These are phyloP conservation scores for Ascosphaera pollenicola DNA, from an alignment of 2,329 filamentous ascomycete genomes.

Conservation along the genomic window DNA sequence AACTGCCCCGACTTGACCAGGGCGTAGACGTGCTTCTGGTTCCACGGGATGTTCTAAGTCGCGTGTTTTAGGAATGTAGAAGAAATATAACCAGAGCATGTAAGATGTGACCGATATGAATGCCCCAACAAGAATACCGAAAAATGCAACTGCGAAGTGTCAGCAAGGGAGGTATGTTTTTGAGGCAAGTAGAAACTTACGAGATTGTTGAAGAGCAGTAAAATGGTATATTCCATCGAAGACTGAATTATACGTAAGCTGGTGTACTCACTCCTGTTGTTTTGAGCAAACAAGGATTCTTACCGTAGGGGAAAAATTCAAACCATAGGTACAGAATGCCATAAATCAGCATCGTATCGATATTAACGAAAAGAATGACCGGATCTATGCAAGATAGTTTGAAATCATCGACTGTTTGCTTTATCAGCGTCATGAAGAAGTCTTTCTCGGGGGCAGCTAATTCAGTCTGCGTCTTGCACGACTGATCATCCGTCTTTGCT, in stretches of 20 bases:
- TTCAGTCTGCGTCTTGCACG: conserved; percentile 4
- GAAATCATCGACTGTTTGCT: conserved; percentile 1
- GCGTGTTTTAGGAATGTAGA: conserved; percentile 3
- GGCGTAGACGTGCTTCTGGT: conserved; percentile 5
- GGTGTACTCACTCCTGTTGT: too few relatives aligned
- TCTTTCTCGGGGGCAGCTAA: conserved; percentile 10
- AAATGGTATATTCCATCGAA: conserved; percentile 5
- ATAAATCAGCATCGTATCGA: conserved; percentile 6
- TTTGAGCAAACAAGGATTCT: too few relatives aligned
- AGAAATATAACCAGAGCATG: conserved; percentile 4
- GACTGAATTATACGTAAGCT: conserved; percentile 1
- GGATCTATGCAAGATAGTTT: conserved; percentile 1
- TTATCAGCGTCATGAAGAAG: neutral
- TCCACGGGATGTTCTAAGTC: conserved; percentile 1
- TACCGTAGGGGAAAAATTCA: conserved; percentile 7
- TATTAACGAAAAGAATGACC: conserved; percentile 1
- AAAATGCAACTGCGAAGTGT: conserved; percentile 3
- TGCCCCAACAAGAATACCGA: conserved; percentile 5
- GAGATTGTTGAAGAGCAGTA: conserved; percentile 3
- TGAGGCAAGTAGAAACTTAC: neutral
- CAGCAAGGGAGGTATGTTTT: conserved; percentile 1
- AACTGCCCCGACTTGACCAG: conserved; percentile 5
- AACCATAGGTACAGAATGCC: conserved; percentile 7
- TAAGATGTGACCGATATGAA: conserved; percentile 2
- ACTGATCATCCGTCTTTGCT: conserved; percentile 2